Evolutionary conservation across 805 yeast species (phyloP).

Genomic region (Candida adriatica): DNA sequence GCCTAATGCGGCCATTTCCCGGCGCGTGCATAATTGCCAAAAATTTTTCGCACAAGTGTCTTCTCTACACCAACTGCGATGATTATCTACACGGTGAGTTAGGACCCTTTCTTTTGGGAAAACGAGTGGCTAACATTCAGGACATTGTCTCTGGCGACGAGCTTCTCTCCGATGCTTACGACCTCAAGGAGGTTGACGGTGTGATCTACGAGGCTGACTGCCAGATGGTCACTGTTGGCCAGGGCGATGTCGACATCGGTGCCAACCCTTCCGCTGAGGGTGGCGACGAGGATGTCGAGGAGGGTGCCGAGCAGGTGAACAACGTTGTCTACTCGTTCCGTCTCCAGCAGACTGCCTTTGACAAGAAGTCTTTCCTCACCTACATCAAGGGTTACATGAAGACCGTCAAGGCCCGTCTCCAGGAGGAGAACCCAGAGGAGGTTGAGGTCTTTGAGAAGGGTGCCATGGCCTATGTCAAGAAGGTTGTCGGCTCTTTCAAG

Average conservation of each 20-base stretch:
- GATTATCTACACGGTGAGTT: conserved; percentile 14
- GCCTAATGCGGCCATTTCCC: too few species aligned
- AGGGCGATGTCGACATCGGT: conserved; percentile 96
- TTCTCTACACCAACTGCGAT: conserved; percentile 6
- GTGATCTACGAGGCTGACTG: conserved; percentile 97
- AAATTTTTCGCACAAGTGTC: neutral
- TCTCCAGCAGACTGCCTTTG: conserved; percentile 91
- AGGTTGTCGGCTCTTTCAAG: conserved; percentile 89
- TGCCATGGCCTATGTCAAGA: conserved; percentile 93
- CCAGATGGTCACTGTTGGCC: conserved; percentile 80
- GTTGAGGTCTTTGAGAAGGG: conserved; percentile 93
- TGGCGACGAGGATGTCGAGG: conserved; percentile 73
- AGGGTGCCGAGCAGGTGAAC: conserved; percentile 87
- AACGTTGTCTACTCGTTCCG: conserved; percentile 98
- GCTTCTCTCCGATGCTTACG: conserved; percentile 96
- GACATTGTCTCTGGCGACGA: conserved; percentile 95
- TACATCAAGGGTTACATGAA: conserved; percentile 99
- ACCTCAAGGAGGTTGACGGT: conserved; percentile 75
- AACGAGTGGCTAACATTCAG: conserved; percentile 35
- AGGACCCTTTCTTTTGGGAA: too few species aligned
- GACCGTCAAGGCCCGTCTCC: conserved; percentile 83
- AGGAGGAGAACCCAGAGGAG: conserved; percentile 83
- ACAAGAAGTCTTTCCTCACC: conserved; percentile 94
- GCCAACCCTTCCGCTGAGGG: conserved; percentile 99
- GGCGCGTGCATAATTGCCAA: too few species aligned